Evolutionary conservation across 805 yeast genomes (phyloP), one percentile per base, ranked within the genome.

Genomic region (Saccharomycopsis capsularis): DNA sequence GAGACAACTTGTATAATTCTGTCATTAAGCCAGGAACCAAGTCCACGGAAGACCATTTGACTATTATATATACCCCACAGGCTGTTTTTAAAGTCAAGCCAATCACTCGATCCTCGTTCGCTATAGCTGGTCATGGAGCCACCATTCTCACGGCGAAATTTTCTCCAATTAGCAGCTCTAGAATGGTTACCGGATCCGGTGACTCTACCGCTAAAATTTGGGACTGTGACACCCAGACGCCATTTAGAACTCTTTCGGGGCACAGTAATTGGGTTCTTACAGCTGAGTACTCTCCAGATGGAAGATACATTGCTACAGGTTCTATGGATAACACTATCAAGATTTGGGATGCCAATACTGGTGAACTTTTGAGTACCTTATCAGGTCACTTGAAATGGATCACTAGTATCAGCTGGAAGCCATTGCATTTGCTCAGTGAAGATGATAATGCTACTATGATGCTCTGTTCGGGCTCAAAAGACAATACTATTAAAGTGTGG

Each of bases 191-290:
- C 0, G 99, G 99, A 34, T 87, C 96, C 4, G 99, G 99, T 40
- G 99, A 93, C 65, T 78, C 83, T 34, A 90, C 98, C 6, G 97
- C 98, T 2, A 74, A 98, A 62, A 77, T 91, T 42, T 93, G 99
- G 99, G 97, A 90, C 66, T 85, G 96, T 64, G 82, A 88, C 59
- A 90, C 98, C 0, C 93, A 87, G 57, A 93, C 99, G 0, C 96
- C 96, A 6, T 69, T 82, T 60, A 75, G 79, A 53, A 86, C 95
- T 0, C 68, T 93, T 46, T 60, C 71, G 3, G 98, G 98, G 1
- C 99, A 93, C 60, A 69, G 78, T 9, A 88, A 90, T 68, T 93
- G 97, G 96, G 98, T 93, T 4, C 69, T 93, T 40, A 84, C 95
- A 63, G 96, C 85, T 5, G 70, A 85, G 2, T 93, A 95, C 82